Evolutionary conservation across 1,139 yeast genomes (phyloP), one percentile per base, ranked within the genome.

Genomic region (Blastobotrys ciferrii): DNA sequence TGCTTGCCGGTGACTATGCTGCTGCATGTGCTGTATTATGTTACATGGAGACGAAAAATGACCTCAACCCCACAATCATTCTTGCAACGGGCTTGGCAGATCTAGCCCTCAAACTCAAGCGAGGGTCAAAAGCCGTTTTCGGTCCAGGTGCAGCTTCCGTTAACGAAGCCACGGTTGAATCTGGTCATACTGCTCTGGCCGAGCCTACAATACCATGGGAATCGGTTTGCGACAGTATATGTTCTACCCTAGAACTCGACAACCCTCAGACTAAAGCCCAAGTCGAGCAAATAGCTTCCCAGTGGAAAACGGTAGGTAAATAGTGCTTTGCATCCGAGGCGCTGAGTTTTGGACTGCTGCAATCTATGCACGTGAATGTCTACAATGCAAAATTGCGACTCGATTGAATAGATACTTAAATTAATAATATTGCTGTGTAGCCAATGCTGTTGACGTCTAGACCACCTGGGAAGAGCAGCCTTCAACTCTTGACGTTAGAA

Each of bases 21-120:
- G 61, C 54, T 3, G 58, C 57, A 1, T 49, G 52, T 4, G 62
- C 58, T 5, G 53, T 57, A 12, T 42, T 61, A 35, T 55, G 58
- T 32, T 55, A 55, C 38, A 50, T 61, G 56, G 61, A 58, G 23
- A 48, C 48, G 11, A 55, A 53, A 1, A 47, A 51, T 17, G 55
- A 53, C 30, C 44, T 55, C 37, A 47, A 53, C 19, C 53, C 57
- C 3, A 59, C 57, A 14, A 51, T 49, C 9, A 52, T 53, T 3
- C 33, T 58, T 31, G 48, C 53, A 3, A 39, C 57, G 25, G 51
- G 59, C 14, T 35, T 57, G 14, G 39, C 55, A 9, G 57, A 57
- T 23, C 41, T 59, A 25, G 56, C 57, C 11, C 32, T 52, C n/a
- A 55, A 55, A 30, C 45, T 47, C 3, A 45, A 43, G 32, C 13